Conservation (phyloP, 306 rosid genomes). For the Medicago arabica region DNA sequence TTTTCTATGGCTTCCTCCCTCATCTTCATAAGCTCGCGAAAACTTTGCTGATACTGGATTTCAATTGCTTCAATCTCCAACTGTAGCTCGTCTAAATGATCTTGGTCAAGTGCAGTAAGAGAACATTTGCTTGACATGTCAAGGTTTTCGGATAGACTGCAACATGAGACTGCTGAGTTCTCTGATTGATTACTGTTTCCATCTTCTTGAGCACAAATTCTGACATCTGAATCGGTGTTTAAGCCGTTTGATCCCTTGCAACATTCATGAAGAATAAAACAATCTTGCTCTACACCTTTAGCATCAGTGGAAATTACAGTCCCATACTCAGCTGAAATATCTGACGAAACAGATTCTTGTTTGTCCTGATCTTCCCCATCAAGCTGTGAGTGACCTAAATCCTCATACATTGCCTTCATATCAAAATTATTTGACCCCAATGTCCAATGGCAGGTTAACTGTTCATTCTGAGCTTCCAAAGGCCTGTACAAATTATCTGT, state of each 20-base stretch:
- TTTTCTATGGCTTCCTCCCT: slow-evolving; percentile 73
- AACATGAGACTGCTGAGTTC: slow-evolving; percentile 49
- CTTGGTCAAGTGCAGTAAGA: slow-evolving; percentile 47
- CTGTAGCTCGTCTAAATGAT: slow-evolving; percentile 52
- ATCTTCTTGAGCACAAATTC: slow-evolving; percentile 43
- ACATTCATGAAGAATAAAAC: slow-evolving; percentile 49
- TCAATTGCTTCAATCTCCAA: slow-evolving; percentile 77
- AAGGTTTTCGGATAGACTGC: slow-evolving; percentile 39
- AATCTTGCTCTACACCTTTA: slow-evolving; percentile 42
- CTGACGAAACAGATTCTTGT: slow-evolving; percentile 57
- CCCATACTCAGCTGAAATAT: slow-evolving; percentile 58
- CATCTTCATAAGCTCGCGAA: slow-evolving; percentile 61
- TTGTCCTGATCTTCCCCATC: slow-evolving; percentile 58
- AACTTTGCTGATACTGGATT: slow-evolving; percentile 54
- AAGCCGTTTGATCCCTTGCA: slow-evolving; percentile 40
- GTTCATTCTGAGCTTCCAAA: slow-evolving; percentile 42
- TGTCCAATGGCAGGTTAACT: slow-evolving; percentile 44
- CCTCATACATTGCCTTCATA: slow-evolving; percentile 36
- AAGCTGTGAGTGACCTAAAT: slow-evolving; percentile 37
- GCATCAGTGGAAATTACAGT: slow-evolving; percentile 38
- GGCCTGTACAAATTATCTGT: slow-evolving; percentile 37
- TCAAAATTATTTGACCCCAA: slow-evolving; percentile 34
- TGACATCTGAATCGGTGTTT: slow-evolving; percentile 43
- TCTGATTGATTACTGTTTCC: slow-evolving; percentile 42
- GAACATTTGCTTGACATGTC: slow-evolving; percentile 55